Percentiles rank a stretch among this genome's conserved stretches.
Evolutionary conservation across 2,329 filamentous ascomycete species (phyloP).

Genomic region (Colletotrichum sidae): DNA sequence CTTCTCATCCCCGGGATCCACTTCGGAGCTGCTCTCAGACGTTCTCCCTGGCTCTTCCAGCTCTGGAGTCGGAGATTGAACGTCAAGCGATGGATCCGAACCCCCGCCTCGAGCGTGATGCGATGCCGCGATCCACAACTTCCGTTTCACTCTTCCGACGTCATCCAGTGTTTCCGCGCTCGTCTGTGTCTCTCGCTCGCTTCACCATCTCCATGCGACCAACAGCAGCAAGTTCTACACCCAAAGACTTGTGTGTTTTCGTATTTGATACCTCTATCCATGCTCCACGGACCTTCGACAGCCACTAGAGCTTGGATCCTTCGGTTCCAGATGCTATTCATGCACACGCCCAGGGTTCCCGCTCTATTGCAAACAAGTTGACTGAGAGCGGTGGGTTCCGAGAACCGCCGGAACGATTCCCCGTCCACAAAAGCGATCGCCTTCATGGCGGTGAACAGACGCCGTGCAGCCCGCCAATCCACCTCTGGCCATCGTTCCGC

Average conservation of each 20-base stretch:
- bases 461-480: slow-evolving; percentile 32
- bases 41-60: slow-evolving; percentile 29
- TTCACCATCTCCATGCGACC: slow-evolving; percentile 1
- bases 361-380: slow-evolving; percentile 30
- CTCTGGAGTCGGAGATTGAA: slow-evolving; percentile 36
- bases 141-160: slow-evolving; percentile 35
- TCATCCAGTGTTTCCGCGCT: slow-evolving; percentile 33
- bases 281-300: slow-evolving; percentile 11
- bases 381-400: slow-evolving; percentile 34
- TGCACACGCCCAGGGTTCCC: slow-evolving; percentile 32
- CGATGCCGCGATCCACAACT: slow-evolving; percentile 35
- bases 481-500: slow-evolving; percentile 30
- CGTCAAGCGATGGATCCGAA: slow-evolving; percentile 35
- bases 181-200: slow-evolving; percentile 3
- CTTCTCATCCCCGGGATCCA: slow-evolving; percentile 34
- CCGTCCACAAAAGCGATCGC: slow-evolving; percentile 33
- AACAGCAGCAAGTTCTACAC: background rate
- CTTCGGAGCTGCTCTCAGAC: slow-evolving; percentile 28
- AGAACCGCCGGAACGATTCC: slow-evolving; percentile 28
- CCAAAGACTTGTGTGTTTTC: background rate
- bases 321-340: slow-evolving; percentile 28
- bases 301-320: slow-evolving; percentile 24
- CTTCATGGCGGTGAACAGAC: slow-evolving; percentile 35
- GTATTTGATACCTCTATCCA: slow-evolving; percentile 10
- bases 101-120: slow-evolving; percentile 31